Percentiles rank a stretch among this genome's conserved stretches.
Conservation (phyloP, 2,329 filamentous ascomycete species). For the Leptosphaerulina australis region DNA sequence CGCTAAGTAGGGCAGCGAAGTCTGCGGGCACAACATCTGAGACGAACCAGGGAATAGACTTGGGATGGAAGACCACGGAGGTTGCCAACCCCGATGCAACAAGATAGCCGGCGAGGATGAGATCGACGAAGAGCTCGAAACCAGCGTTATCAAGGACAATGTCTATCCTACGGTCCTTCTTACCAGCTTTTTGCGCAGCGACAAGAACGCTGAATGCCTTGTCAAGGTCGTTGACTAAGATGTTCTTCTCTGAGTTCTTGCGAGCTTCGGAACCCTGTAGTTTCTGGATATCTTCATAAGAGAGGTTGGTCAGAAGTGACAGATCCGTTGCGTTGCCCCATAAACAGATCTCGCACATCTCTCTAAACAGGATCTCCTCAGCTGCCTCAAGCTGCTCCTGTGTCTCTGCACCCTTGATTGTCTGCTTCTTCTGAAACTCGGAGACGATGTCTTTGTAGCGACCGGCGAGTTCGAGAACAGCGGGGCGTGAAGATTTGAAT, state of each 20-base stretch:
- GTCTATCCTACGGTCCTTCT: slow-evolving; percentile 76
- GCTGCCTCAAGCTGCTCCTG: slow-evolving; percentile 65
- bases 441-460: slow-evolving; percentile 76
- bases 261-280: slow-evolving; percentile 87
- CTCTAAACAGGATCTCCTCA: slow-evolving; percentile 79
- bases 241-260: slow-evolving; percentile 88
- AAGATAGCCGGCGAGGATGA: slow-evolving; percentile 89
- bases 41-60: slow-evolving; percentile 97
- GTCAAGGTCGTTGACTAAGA: slow-evolving; percentile 83
- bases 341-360: slow-evolving; percentile 95
- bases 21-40: slow-evolving; percentile 90
- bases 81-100: slow-evolving; percentile 85
- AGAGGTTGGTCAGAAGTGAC: slow-evolving; percentile 85
- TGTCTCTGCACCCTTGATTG: slow-evolving; percentile 51
- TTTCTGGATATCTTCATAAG: slow-evolving; percentile 96
- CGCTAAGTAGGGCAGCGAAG: slow-evolving; percentile 80
- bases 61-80: slow-evolving; percentile 85
- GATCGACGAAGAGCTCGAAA: slow-evolving; percentile 95
- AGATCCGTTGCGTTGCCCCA: slow-evolving; percentile 98
- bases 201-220: slow-evolving; percentile 72
- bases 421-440: slow-evolving; percentile 65
- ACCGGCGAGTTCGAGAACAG: slow-evolving; percentile 80
- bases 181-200: slow-evolving; percentile 67
- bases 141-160: slow-evolving; percentile 97
- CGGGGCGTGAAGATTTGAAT: slow-evolving; percentile 88